Base-by-base conservation (phyloP, 2,329 filamentous ascomycete genomes). In the Achaetomium macrosporum region DNA sequence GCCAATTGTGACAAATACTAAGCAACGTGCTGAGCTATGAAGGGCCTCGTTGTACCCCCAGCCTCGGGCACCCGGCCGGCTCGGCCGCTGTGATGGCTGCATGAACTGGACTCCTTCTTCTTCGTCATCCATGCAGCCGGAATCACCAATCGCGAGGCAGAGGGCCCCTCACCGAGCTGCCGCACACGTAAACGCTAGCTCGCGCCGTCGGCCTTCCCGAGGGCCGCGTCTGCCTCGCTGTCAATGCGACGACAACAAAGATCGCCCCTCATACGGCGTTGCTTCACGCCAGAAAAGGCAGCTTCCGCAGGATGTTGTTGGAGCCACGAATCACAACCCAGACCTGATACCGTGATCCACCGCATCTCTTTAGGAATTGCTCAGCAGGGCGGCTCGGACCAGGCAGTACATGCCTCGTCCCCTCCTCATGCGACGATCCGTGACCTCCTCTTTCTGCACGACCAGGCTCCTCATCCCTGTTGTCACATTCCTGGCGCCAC, bases 21-120 rank as follows among this genome's bases (percentile, higher is more conserved):
- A 49, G 47, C 16, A 50, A 50, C 40, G 47, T 50, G 47, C 47
- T 50, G 16, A 31, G 40, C 16, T 42, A n/a, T 48, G 25, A 48
- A 48, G 46, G 46, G 37, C 37, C 46, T 42, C n/a, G 30, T 48
- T 48, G 25, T 15, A 48, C 29, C 11, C 45, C 35, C 12, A 47
- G 40, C 45, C 35, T 40, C 33, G 33, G 45, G 45, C 45, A 40
- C 46, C 16, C 36, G 15, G 46, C 46, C 37, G 15, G 47, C 39
- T 50, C 40, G 40, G 47, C 30, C 29, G 39, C 39, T 42, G 29
- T 50, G 39, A 50, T 37, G 36, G 30, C 47, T 43, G 16, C 29
- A 50, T 43, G 16, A 50, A 50, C 47, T 17, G 17, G 39, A 29
- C 30, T 29, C 39, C 40, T 43, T 43, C 40, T 43, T 43, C 47